Base-by-base conservation (phyloP, 2,329 filamentous ascomycete genomes). In the Rhynchosporium graminicola region DNA sequence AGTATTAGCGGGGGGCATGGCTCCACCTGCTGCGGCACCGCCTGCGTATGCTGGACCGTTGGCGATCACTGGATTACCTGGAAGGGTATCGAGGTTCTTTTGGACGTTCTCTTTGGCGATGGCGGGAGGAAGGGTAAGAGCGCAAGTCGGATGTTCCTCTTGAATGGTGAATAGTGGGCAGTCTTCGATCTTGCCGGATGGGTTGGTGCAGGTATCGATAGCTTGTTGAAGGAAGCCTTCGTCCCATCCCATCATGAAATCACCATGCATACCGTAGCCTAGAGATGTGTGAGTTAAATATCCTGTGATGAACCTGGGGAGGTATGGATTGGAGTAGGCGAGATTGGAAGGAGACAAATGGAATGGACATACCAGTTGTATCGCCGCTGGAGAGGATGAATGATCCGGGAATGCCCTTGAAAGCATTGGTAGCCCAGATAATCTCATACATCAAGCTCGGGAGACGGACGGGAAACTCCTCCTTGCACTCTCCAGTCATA, bases 321-420 rank as follows among this genome's bases (percentile, higher is more conserved):
- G 20, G 20, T 20, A 20, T 20, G 20, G 20, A 20, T 20, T 20
- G 20, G 20, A 20, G 20, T 20, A 20, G 20, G 20, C 20, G 1
- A 20, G 20, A 20, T 20, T 20, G 20, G 20, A 20, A 20, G 20
- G 1, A 20, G 20, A 20, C 20, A 9, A 5, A n/a, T 33, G 33
- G 26, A 20, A 12, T 13, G 15, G 47, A 74, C 80, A 71, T 79
- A 84, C 88, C 89, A 69, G 87, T 87, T 31, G 84, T 81, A 71
- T 97, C 92, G 65, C 91, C 91, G 69, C 92, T 92, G 55, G 91
- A 80, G 57, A 96, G 77, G 56, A 92, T 80, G 71, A 96, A 97
- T 67, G 86, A 76, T 58, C 92, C 91, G 7, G 82, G 77, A 28
- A 82, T 76, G 61, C 82, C 82, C 33, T 77, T 78, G 75, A 90